Evolutionary conservation across 1,139 yeast species (phyloP).

Genomic region (Cylindricascospora bacillispora): DNA sequence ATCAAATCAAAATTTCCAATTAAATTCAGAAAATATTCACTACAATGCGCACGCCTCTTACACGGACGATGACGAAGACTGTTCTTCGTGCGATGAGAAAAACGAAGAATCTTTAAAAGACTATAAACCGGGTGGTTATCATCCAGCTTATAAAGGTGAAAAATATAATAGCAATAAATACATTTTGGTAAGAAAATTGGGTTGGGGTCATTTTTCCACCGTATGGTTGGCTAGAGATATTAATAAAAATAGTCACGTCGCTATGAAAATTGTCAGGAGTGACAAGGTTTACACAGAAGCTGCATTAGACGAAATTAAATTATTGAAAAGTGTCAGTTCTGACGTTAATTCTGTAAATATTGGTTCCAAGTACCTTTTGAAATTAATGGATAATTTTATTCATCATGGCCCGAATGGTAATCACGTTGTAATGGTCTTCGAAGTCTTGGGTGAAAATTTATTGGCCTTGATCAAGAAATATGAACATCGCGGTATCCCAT

Average conservation of each 20-base stretch:
- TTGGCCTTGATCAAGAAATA: constrained; percentile 51
- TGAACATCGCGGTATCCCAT: constrained; percentile 57
- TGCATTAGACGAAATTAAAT: constrained; percentile 62
- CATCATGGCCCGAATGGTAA: constrained; percentile 65
- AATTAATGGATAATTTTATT: constrained; percentile 50
- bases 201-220: constrained; percentile 77
- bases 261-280: constrained; percentile 64
- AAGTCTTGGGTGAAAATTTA: constrained; percentile 68
- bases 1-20: too few relatives aligned
- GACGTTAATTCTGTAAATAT: constrained; percentile 30
- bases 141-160: constrained; percentile 66
- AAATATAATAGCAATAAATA: constrained; percentile 45
- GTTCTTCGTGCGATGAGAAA: constrained; percentile 29
- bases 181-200: constrained; percentile 53
- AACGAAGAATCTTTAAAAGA: constrained; percentile 59
- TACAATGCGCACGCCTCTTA: not conserved
- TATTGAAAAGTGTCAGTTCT: constrained; percentile 24
- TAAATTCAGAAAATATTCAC: too few relatives aligned
- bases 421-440: constrained; percentile 72
- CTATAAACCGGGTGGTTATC: constrained; percentile 67
- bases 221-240: constrained; percentile 64
- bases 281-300: constrained; percentile 64
- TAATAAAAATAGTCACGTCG: constrained; percentile 42
- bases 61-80: constrained; percentile 15
- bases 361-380: constrained; percentile 54